Percentiles rank a stretch among this genome's conserved stretches.
These are phyloP conservation scores for Coprinopsis marcescibilis DNA, from an alignment of 768 basidiomycete species.

Conservation along the genomic window DNA sequence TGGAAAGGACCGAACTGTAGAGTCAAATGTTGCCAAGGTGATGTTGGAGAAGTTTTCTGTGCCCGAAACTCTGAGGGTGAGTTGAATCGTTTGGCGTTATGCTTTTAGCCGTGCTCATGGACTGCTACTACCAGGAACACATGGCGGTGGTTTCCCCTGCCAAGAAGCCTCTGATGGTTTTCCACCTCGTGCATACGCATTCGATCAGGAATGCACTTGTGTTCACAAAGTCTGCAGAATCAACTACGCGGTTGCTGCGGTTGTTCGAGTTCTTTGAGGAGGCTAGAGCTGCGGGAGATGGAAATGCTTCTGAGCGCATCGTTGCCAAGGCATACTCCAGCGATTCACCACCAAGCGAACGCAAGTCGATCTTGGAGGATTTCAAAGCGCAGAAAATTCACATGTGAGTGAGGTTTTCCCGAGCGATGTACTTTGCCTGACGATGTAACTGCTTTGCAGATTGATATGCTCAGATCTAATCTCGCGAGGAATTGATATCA, in stretches of 20 bases:
- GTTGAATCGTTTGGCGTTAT: too few relatives aligned
- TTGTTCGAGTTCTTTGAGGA: constrained; percentile 80
- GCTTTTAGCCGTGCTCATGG: too few relatives aligned
- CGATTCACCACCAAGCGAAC: constrained; percentile 68
- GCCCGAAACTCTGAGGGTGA: constrained; percentile 70
- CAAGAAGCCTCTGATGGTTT: constrained; percentile 84
- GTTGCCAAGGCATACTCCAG: constrained; percentile 78
- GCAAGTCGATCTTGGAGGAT: constrained; percentile 69
- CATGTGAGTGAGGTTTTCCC: constrained; percentile 62
- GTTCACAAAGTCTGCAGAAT: constrained; percentile 97
- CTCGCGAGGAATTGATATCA: constrained; percentile 93
- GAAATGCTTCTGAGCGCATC: constrained; percentile 22
- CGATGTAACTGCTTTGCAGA: constrained; percentile 38
- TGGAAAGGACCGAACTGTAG: constrained; percentile 27
- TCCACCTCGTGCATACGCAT: constrained; percentile 70
- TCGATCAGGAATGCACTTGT: constrained; percentile 69
- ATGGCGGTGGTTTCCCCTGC: constrained; percentile 77
- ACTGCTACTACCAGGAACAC: constrained; percentile 72
- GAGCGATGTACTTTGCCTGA: too few relatives aligned
- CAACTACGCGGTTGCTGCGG: constrained; percentile 73
- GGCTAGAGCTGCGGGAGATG: constrained; percentile 21
- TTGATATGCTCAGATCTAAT: constrained; percentile 96
- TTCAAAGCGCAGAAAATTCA: constrained; percentile 81
- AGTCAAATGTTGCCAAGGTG: constrained; percentile 40
- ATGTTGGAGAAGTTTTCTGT: constrained; percentile 76